Conservation (phyloP, 345 rosid species). For the Eucalyptus caleyi region DNA sequence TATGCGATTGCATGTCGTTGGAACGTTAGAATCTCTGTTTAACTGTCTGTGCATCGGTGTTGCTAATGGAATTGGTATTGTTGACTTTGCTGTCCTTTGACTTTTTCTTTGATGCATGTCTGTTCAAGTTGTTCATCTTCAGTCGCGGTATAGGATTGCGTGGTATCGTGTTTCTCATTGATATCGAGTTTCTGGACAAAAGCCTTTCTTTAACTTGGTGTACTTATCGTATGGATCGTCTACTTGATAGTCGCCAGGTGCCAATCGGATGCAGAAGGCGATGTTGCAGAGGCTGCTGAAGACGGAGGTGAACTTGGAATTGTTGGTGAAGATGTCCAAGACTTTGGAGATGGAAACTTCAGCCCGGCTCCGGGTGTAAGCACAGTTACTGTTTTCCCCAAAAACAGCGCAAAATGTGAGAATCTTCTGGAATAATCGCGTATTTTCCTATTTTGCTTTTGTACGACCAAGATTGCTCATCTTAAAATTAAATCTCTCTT, state of each 20-base stretch:
- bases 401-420: constrained; percentile 59
- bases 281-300: constrained; percentile 27
- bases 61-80: background rate
- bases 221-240: background rate
- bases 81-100: background rate
- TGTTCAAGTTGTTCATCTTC: background rate
- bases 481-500: background rate
- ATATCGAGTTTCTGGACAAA: background rate
- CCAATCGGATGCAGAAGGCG: constrained; percentile 49
- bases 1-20: background rate
- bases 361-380: constrained; percentile 60
- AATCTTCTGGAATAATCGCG: background rate
- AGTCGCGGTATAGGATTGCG: background rate
- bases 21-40: background rate
- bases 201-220: background rate
- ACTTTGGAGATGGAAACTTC: constrained; percentile 32
- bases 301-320: constrained; percentile 59
- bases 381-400: constrained; percentile 63
- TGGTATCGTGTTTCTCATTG: background rate
- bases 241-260: constrained; percentile 46
- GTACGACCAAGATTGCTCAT: background rate
- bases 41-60: background rate
- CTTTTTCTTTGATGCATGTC: background rate
- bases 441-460: background rate
- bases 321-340: constrained; percentile 50